Conservation (phyloP, 345 rosid species). For the Excoecaria cochinchinensis region DNA sequence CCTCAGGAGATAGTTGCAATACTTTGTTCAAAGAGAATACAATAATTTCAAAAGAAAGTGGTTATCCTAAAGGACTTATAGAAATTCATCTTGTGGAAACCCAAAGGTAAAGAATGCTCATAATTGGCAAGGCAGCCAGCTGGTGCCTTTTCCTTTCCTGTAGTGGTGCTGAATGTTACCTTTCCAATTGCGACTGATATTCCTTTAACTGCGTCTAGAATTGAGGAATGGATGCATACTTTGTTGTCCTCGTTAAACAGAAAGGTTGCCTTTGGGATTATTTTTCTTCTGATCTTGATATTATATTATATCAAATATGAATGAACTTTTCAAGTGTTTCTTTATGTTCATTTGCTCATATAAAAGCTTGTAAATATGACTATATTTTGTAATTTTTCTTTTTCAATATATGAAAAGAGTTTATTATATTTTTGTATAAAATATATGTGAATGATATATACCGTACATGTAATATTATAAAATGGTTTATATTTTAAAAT, state of each 20-base stretch:
- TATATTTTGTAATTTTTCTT: neutral
- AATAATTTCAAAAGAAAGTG: slow-evolving; percentile 17
- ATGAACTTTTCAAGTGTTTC: neutral
- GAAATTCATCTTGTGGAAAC: too few species aligned
- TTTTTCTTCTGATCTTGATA: neutral
- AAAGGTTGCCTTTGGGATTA: neutral
- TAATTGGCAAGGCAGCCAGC: too few species aligned
- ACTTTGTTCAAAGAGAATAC: slow-evolving; percentile 4
- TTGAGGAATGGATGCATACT: too few species aligned
- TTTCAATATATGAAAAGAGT: neutral
- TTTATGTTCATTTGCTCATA: neutral
- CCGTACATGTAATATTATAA: too few species aligned
- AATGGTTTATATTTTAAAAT: too few species aligned
- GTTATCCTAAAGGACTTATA: slow-evolving; percentile 6
- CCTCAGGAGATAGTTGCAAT: slow-evolving; percentile 18
- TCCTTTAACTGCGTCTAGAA: too few species aligned
- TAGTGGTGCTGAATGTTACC: too few species aligned
- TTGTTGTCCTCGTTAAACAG: too few species aligned
- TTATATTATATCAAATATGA: neutral
- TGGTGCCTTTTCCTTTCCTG: too few species aligned
- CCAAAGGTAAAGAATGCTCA: too few species aligned
- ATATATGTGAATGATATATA: too few species aligned
- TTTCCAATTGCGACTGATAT: too few species aligned
- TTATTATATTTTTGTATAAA: slow-evolving; percentile 20
- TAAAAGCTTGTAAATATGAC: neutral